phyloP scores from a whole-genome alignment of 148 eudicot species.

The Chenopodium berlandieri region DNA sequence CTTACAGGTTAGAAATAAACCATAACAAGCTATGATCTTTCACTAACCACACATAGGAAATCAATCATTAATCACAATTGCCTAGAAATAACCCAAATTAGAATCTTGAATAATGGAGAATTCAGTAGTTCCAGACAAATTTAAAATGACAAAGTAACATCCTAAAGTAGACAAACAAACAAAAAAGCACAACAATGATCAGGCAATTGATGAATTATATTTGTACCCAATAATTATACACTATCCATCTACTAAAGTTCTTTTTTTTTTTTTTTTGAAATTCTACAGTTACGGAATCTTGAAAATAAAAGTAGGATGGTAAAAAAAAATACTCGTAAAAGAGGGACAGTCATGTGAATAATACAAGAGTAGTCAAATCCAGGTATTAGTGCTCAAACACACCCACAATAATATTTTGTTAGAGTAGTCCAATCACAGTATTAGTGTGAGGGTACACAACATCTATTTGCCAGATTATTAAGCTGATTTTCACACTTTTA shows the following conservation, averaged over 20 bases:
- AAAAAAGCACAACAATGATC: neutral
- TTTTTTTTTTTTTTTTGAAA: neutral
- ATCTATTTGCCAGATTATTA: neutral
- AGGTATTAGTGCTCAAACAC: neutral
- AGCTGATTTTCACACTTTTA: neutral
- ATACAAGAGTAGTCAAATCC: constrained; percentile 11
- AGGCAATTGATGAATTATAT: constrained; percentile 12
- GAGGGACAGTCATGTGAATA: constrained; percentile 6
- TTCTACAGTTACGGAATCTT: neutral
- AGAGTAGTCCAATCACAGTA: constrained; percentile 11
- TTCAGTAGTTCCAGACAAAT: neutral
- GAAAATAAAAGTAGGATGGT: neutral
- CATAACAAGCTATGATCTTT: neutral
- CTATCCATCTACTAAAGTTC: neutral
- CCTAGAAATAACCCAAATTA: neutral
- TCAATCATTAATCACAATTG: neutral
- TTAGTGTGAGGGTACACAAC: neutral
- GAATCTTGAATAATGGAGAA: constrained; percentile 5
- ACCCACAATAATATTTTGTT: neutral
- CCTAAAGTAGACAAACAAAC: constrained; percentile 18
- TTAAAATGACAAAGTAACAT: constrained; percentile 6
- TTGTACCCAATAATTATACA: constrained; percentile 4
- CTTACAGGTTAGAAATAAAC: neutral
- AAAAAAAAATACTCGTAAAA: neutral
- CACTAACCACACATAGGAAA: neutral